Percentiles rank a stretch among this genome's conserved stretches.
Evolutionary conservation across 352 stramenopile species (phyloP).

Genomic region (Blastocystis hominis): DNA sequence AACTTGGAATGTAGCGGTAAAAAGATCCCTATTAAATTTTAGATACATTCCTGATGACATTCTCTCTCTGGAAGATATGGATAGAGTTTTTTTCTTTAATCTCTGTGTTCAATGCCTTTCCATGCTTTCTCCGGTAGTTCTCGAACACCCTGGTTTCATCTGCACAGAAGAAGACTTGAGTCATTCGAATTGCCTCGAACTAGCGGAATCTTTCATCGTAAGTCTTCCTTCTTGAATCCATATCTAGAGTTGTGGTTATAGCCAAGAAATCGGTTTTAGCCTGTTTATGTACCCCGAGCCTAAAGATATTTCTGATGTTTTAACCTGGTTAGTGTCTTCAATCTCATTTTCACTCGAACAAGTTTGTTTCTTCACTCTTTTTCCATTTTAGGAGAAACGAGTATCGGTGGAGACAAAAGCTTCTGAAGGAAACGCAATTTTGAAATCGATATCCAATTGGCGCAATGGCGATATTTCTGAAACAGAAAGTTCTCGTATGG

Average conservation of each 20-base stretch:
- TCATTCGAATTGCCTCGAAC: neutral
- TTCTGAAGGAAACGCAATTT: neutral
- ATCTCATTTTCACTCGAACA: neutral
- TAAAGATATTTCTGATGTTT: neutral
- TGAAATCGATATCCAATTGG: neutral
- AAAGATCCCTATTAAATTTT: neutral
- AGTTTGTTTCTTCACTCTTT: neutral
- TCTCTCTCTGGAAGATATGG: neutral
- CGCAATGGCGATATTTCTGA: neutral
- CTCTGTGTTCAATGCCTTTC: conserved; percentile 36
- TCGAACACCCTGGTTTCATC: neutral
- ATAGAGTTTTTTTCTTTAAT: conserved; percentile 56
- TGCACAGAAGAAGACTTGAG: conserved; percentile 2
- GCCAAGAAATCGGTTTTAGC: neutral
- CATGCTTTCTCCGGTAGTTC: neutral
- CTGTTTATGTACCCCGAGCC: conserved; percentile 40
- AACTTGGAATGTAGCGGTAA: conserved; percentile 5
- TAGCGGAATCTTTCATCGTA: conserved; percentile 34
- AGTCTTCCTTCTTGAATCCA: neutral
- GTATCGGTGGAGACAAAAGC: neutral
- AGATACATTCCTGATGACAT: conserved; percentile 40
- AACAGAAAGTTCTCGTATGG: neutral
- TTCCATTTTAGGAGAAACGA: neutral
- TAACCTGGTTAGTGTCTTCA: conserved; percentile 15
- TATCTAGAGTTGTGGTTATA: neutral